phyloP scores from a whole-genome alignment of 2,329 filamentous ascomycete genomes.

The Trichophyton verrucosum region DNA sequence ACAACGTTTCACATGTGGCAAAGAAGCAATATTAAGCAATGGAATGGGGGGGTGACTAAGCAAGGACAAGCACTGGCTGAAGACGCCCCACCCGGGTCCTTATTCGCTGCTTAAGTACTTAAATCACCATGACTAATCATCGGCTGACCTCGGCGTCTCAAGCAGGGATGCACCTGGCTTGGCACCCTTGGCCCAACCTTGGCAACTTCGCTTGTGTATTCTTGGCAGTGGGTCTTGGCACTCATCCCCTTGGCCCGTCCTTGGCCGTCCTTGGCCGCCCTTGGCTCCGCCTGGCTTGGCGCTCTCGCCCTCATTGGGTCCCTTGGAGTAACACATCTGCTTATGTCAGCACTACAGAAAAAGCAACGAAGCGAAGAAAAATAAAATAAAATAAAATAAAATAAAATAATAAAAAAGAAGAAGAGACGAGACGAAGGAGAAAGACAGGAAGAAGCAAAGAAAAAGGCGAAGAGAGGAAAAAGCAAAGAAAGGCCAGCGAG shows the following conservation, averaged over 20 bases:
- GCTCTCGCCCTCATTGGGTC: background rate
- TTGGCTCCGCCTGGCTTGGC: constrained; percentile 10
- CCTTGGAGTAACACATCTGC: too few relatives aligned
- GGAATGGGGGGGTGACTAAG: too few relatives aligned
- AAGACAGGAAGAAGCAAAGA: background rate
- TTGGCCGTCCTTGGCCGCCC: constrained; percentile 11
- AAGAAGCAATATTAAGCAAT: too few relatives aligned
- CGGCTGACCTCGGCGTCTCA: background rate
- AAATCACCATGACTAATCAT: background rate
- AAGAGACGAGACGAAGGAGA: background rate
- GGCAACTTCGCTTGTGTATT: background rate
- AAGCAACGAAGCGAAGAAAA: too few relatives aligned
- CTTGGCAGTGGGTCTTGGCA: constrained; percentile 6
- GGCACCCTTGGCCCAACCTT: background rate
- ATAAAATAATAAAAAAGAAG: too few relatives aligned
- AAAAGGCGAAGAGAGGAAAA: background rate
- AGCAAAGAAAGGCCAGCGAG: background rate
- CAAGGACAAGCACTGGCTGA: too few relatives aligned
- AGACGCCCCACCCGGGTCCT: too few relatives aligned
- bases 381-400: too few relatives aligned
- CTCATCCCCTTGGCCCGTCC: constrained; percentile 4
- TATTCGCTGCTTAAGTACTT: too few relatives aligned
- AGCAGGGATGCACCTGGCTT: too few relatives aligned
- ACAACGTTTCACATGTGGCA: too few relatives aligned
- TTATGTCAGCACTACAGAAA: too few relatives aligned